Evolutionary conservation across 2,329 filamentous ascomycete species (phyloP).

Genomic region (Fusarium sacchari): DNA sequence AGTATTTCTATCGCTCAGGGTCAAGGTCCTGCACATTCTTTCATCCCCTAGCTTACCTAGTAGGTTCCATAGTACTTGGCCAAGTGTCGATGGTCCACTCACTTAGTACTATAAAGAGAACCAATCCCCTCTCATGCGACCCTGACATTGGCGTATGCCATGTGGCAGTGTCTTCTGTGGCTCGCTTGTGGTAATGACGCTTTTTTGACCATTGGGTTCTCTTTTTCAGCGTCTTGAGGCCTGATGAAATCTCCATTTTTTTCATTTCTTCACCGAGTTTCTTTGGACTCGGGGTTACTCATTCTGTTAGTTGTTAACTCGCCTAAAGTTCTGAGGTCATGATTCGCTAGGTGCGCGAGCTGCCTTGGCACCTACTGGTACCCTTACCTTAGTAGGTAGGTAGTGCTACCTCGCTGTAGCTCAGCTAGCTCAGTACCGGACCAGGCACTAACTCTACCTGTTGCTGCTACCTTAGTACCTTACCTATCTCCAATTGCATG

Average conservation of each 20-base stretch:
- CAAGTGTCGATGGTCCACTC: conserved; percentile 6
- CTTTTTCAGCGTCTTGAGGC: neutral
- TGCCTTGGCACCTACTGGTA: too few relatives aligned
- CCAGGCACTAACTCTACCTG: neutral
- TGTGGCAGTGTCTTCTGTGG: conserved; percentile 14
- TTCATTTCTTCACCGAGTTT: conserved; percentile 3
- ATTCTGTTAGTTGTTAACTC: conserved; percentile 5
- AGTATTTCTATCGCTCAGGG: too few relatives aligned
- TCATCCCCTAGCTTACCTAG: too few relatives aligned
- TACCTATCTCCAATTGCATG: conserved; percentile 40
- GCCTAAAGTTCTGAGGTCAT: conserved; percentile 36
- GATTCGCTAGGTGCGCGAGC: conserved; percentile 21
- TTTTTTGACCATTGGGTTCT: neutral
- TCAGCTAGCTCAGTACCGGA: neutral
- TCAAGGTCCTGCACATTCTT: too few relatives aligned
- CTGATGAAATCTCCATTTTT: neutral
- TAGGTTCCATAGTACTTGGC: too few relatives aligned
- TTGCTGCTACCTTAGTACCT: too few relatives aligned
- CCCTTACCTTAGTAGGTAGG: too few relatives aligned
- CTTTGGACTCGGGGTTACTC: conserved; percentile 1
- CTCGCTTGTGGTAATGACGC: conserved; percentile 5
- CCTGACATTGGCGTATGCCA: conserved; percentile 31
- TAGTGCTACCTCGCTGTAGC: conserved; percentile 5
- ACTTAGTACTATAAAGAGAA: neutral
- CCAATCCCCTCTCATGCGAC: conserved; percentile 24